phyloP scores from a whole-genome alignment of 2,329 filamentous ascomycete genomes.

The Xylariaceae sp. region DNA sequence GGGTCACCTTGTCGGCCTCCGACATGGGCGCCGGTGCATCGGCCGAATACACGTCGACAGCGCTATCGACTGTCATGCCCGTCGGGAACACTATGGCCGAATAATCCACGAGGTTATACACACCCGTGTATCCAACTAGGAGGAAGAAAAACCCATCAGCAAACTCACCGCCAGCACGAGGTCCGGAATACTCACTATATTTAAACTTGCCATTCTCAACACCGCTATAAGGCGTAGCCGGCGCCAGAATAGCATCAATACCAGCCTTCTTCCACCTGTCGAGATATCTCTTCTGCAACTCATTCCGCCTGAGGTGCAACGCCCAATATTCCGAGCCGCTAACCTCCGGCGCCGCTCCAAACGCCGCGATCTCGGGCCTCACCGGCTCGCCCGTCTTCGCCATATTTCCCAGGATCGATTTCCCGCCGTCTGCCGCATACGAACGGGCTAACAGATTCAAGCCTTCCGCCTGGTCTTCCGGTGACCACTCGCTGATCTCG shows the following conservation, averaged over 20 bases:
- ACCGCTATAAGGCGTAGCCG: constrained; percentile 43
- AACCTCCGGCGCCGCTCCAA: constrained; percentile 33
- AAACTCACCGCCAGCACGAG: neutral
- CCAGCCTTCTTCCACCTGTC: constrained; percentile 42
- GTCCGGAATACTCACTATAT: constrained; percentile 33
- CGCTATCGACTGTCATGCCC: constrained; percentile 37
- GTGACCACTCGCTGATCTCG: constrained; percentile 49
- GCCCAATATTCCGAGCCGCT: constrained; percentile 43
- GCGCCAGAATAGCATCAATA: constrained; percentile 59
- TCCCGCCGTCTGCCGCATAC: constrained; percentile 45
- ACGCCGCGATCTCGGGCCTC: constrained; percentile 27
- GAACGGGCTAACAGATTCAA: constrained; percentile 37
- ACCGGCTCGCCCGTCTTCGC: constrained; percentile 38
- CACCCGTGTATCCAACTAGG: constrained; percentile 45
- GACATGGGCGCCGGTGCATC: constrained; percentile 33
- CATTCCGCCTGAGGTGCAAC: constrained; percentile 41
- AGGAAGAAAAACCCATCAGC: neutral
- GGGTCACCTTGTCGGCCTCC: constrained; percentile 34
- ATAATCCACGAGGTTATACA: constrained; percentile 46
- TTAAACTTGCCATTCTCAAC: constrained; percentile 40
- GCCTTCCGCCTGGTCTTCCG: constrained; percentile 38
- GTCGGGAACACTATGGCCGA: constrained; percentile 44
- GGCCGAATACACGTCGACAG: constrained; percentile 32
- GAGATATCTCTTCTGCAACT: constrained; percentile 42
- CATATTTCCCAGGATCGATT: constrained; percentile 36